These are phyloP conservation scores for Wickerhamomyces sp. DNA, from an alignment of 1,139 yeast genomes.

Conservation along the genomic window DNA sequence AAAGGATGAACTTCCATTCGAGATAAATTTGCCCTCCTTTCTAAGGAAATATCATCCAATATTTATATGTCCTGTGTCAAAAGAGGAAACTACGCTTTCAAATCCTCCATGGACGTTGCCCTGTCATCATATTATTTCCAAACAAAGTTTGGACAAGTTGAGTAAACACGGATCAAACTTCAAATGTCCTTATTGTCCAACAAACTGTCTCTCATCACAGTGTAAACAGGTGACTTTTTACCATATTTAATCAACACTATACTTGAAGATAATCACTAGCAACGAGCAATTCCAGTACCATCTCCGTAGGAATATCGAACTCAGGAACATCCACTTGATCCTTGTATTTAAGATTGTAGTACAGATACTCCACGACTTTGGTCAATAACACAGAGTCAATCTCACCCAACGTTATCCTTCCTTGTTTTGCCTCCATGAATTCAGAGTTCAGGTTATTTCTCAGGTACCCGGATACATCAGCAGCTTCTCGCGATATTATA, in stretches of 20 bases:
- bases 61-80: constrained; percentile 86
- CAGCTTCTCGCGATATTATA: constrained; percentile 69
- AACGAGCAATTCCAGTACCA: constrained; percentile 84
- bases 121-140: constrained; percentile 58
- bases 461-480: constrained; percentile 77
- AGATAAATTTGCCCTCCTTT: constrained; percentile 45
- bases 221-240: constrained; percentile 25
- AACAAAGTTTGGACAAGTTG: constrained; percentile 40
- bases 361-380: constrained; percentile 81
- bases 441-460: constrained; percentile 35
- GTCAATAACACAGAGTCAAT: constrained; percentile 72
- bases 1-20: constrained; percentile 54
- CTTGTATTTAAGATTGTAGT: constrained; percentile 67
- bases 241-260: constrained; percentile 12
- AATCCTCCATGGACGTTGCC: constrained; percentile 63
- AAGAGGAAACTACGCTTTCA: constrained; percentile 64
- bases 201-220: constrained; percentile 25
- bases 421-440: constrained; percentile 34
- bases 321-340: constrained; percentile 69
- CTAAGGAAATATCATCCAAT: constrained; percentile 68
- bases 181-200: constrained; percentile 69
- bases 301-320: constrained; percentile 87
- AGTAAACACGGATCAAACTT: constrained; percentile 37
- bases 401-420: constrained; percentile 34
- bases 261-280: constrained; percentile 36